These are phyloP conservation scores for Apiospora phragmitis DNA, from an alignment of 2,329 filamentous ascomycete species.

Conservation along the genomic window DNA sequence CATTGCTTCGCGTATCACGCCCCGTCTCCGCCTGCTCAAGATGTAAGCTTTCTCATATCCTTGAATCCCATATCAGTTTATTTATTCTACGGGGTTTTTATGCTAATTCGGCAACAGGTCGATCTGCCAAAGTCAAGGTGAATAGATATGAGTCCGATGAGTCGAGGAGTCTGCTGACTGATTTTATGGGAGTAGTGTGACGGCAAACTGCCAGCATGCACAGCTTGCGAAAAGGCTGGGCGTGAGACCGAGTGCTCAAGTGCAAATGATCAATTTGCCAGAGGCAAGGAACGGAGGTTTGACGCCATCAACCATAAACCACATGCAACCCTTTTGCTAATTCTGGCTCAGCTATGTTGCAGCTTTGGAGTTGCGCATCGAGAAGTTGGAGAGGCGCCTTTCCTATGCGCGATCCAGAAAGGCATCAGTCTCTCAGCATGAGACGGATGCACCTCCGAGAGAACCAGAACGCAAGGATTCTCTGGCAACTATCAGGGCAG, in stretches of 20 bases:
- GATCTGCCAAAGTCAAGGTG: slow-evolving; percentile 90
- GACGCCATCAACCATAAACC: slow-evolving; percentile 17
- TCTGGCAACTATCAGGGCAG: slow-evolving; percentile 59
- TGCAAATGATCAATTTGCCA: slow-evolving; percentile 92
- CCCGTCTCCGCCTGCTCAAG: slow-evolving; percentile 79
- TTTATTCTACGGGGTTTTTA: background rate
- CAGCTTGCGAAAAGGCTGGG: slow-evolving; percentile 90
- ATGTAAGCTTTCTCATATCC: slow-evolving; percentile 48
- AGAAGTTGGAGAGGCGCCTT: slow-evolving; percentile 81
- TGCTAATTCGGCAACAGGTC: slow-evolving; percentile 47
- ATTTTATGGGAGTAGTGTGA: slow-evolving; percentile 65
- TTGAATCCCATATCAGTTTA: background rate
- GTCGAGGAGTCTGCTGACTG: background rate
- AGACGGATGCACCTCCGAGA: slow-evolving; percentile 48
- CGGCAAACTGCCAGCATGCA: slow-evolving; percentile 92
- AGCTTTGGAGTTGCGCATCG: slow-evolving; percentile 86
- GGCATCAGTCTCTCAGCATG: slow-evolving; percentile 66
- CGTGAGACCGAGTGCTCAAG: slow-evolving; percentile 86
- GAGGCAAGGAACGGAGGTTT: slow-evolving; percentile 89
- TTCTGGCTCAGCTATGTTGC: slow-evolving; percentile 75
- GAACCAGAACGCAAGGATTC: slow-evolving; percentile 63
- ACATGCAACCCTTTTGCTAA: background rate
- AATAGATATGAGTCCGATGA: slow-evolving; percentile 5
- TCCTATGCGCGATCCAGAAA: slow-evolving; percentile 70
- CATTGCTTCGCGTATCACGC: slow-evolving; percentile 70